These are phyloP conservation scores for Colletotrichum liriopes DNA, from an alignment of 2,329 filamentous ascomycete genomes.

Conservation along the genomic window DNA sequence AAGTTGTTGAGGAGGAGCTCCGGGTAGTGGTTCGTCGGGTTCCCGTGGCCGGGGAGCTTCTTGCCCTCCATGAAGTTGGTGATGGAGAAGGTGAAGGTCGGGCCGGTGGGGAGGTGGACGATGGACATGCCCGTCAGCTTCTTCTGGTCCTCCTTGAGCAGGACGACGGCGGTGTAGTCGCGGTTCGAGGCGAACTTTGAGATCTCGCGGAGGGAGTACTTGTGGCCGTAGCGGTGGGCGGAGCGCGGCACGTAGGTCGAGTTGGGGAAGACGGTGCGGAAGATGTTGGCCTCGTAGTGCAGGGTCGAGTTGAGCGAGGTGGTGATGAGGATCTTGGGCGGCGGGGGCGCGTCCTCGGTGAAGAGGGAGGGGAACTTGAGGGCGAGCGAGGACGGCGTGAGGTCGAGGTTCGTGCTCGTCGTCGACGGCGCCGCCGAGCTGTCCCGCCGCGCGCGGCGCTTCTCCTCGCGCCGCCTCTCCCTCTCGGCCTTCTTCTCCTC, in stretches of 20 bases:
- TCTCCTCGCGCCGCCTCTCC: constrained; percentile 40
- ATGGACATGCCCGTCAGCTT: constrained; percentile 86
- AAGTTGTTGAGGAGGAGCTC: constrained; percentile 96
- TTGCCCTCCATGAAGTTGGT: constrained; percentile 92
- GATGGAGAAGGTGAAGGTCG: constrained; percentile 93
- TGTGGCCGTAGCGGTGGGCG: constrained; percentile 86
- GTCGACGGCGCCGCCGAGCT: constrained; percentile 71
- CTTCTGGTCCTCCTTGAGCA: constrained; percentile 93
- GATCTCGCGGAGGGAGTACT: constrained; percentile 94
- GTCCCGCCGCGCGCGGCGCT: constrained; percentile 60
- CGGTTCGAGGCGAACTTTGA: constrained; percentile 86
- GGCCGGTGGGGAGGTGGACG: constrained; percentile 86
- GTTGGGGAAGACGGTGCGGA: constrained; percentile 89
- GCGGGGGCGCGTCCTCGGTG: constrained; percentile 69
- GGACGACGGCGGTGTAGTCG: constrained; percentile 86
- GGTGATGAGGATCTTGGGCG: constrained; percentile 91
- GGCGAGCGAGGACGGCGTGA: constrained; percentile 72
- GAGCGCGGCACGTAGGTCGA: constrained; percentile 89
- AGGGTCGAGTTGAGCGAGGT: constrained; percentile 91
- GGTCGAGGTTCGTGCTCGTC: constrained; percentile 75
- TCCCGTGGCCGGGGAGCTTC: constrained; percentile 89
- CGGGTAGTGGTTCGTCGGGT: constrained; percentile 90
- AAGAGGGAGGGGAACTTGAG: constrained; percentile 76
- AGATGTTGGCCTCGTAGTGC: constrained; percentile 84
- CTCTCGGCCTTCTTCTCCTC: constrained; percentile 62